phyloP scores from a whole-genome alignment of 345 rosid species.

The Bruguiera sexangula region DNA sequence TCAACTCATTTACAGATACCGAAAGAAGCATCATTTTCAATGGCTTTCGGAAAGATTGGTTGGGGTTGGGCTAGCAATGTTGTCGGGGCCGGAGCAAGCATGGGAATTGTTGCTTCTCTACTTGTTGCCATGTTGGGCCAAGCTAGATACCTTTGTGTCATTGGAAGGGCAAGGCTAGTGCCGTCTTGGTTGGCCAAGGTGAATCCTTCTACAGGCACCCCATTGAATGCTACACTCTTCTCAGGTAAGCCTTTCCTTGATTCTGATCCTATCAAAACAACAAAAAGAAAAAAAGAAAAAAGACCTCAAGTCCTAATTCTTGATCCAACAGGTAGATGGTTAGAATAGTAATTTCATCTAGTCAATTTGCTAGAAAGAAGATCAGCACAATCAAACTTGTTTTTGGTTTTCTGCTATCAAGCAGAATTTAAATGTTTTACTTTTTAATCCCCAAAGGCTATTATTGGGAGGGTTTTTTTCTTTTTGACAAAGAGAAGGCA shows the following conservation, averaged over 20 bases:
- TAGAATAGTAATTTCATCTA: too few relatives aligned
- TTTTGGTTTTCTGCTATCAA: too few relatives aligned
- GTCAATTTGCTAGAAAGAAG: too few relatives aligned
- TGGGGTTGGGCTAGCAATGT: conserved; percentile 89
- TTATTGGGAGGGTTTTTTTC: too few relatives aligned
- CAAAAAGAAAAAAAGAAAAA: too few relatives aligned
- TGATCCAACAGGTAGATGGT: too few relatives aligned
- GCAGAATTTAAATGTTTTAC: too few relatives aligned
- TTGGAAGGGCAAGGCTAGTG: conserved; percentile 77
- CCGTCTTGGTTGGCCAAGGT: conserved; percentile 92
- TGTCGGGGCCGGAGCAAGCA: conserved; percentile 89
- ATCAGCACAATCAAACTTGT: too few relatives aligned
- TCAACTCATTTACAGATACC: conserved; percentile 41
- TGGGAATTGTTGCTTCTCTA: conserved; percentile 92
- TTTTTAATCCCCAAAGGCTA: too few relatives aligned
- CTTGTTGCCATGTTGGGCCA: conserved; percentile 97
- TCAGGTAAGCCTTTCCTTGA: conserved; percentile 45
- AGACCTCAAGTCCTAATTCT: too few relatives aligned
- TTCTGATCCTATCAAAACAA: too few relatives aligned
- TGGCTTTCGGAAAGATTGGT: conserved; percentile 57
- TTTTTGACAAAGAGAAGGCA: too few relatives aligned
- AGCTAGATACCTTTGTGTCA: conserved; percentile 94
- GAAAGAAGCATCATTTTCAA: conserved; percentile 56
- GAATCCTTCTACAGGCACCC: conserved; percentile 93
- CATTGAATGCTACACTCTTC: conserved; percentile 89